A percentile compares a stretch with the other conserved stretches of the same genome.
Conservation (phyloP, 2,329 filamentous ascomycete species). For the Niveomyces coronatus region DNA sequence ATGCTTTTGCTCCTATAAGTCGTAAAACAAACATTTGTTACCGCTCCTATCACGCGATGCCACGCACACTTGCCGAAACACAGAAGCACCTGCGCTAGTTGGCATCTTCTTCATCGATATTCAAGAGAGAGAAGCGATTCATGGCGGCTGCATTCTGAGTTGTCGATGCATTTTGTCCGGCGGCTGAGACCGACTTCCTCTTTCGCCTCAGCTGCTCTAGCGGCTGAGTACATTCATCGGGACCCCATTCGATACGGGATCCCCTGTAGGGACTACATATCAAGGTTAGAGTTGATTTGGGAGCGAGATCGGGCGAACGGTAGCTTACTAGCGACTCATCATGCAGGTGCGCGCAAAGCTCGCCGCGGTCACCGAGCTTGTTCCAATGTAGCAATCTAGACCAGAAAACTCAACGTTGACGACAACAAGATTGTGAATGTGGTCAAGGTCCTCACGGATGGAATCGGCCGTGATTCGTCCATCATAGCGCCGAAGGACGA, state of each 20-base stretch:
- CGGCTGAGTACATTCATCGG: slow-evolving; percentile 61
- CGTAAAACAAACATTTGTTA: too few species aligned
- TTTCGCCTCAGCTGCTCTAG: slow-evolving; percentile 26
- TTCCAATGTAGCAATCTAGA: slow-evolving; percentile 56
- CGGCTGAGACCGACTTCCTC: slow-evolving; percentile 11
- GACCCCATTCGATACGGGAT: slow-evolving; percentile 58
- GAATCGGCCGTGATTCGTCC: slow-evolving; percentile 48
- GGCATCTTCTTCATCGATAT: neutral
- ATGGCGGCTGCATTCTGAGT: neutral
- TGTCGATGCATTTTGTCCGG: slow-evolving; percentile 24
- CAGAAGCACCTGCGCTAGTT: too few species aligned
- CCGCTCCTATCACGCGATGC: too few species aligned
- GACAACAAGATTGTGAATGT: slow-evolving; percentile 70
- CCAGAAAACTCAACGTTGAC: slow-evolving; percentile 51
- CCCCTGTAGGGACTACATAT: slow-evolving; percentile 55
- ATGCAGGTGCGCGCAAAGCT: slow-evolving; percentile 70
- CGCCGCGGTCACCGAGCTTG: slow-evolving; percentile 68
- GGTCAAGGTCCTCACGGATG: slow-evolving; percentile 65
- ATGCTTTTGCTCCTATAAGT: too few species aligned
- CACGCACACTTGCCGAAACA: too few species aligned
- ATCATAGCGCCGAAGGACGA: slow-evolving; percentile 54
- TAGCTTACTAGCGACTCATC: slow-evolving; percentile 47
- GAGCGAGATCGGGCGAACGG: neutral
- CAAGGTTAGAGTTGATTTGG: slow-evolving; percentile 12
- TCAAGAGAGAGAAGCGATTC: slow-evolving; percentile 5